Conservation (phyloP, 306 rosid genomes). For the Vigna nakashimae region DNA sequence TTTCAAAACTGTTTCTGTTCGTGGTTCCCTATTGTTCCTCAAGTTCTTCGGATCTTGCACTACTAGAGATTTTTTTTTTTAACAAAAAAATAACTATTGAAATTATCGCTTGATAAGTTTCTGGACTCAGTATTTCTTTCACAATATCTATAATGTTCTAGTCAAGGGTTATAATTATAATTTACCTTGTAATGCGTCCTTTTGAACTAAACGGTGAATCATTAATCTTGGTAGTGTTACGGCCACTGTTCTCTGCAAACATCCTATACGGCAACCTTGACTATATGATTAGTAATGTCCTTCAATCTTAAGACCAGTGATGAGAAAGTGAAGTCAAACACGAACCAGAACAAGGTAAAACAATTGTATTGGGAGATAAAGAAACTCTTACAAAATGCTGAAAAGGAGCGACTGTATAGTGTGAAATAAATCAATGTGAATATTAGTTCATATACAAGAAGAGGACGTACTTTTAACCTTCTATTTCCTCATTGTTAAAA, state of each 20-base stretch:
- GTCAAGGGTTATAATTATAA: background rate
- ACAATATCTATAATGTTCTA: background rate
- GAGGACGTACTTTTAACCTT: slow-evolving; percentile 22
- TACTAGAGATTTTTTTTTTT: no score
- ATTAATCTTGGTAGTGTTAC: background rate
- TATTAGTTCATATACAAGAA: slow-evolving; percentile 34
- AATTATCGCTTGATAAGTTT: background rate
- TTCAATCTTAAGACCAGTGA: slow-evolving; percentile 12
- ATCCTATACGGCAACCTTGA: background rate
- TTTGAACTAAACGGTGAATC: no score
- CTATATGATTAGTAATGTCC: background rate
- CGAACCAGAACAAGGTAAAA: background rate
- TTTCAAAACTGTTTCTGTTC: no score
- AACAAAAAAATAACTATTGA: background rate
- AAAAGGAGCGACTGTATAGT: slow-evolving; percentile 13
- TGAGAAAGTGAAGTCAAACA: slow-evolving; percentile 1
- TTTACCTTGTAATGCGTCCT: no score
- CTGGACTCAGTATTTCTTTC: background rate
- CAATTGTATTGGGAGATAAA: background rate
- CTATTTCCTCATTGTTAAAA: background rate
- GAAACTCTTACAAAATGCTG: slow-evolving; percentile 12
- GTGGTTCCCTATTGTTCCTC: no score
- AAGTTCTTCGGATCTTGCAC: no score
- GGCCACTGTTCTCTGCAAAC: background rate
- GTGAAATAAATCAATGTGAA: slow-evolving; percentile 10